Base-by-base conservation (phyloP, 192 early-diverging fungal genomes). In the Linnemannia exigua region DNA sequence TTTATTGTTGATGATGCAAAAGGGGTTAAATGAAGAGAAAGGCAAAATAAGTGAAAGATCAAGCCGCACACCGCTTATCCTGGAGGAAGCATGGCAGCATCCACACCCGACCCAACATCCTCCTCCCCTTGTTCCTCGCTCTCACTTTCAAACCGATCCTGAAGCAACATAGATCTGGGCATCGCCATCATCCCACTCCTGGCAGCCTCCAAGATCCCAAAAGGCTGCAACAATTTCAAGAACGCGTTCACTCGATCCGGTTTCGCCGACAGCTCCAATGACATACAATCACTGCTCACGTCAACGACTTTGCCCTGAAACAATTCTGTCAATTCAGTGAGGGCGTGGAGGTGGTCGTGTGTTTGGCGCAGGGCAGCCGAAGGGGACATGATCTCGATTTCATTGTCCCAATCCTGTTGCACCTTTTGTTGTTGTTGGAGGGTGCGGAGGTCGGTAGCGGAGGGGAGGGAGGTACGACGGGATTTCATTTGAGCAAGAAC, bases 161-260 rank as follows among this genome's bases (percentile, higher is more conserved):
- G 93, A 33, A 97, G 92, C 67, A 94, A 93, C 67, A n/a, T n/a
- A n/a, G 95, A 95, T 52, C 98, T 92, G 20, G 97, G 97, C 95
- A 99, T 98, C 19, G 97, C 97, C 97, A 99, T 99, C 80, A 96
- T 91, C 0, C 98, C 98, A 46, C 95, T 97, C 77, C 98, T 91
- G 28, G 97, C 94, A 12, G 96, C 96, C 81, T 99, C 98, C 70
- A 99, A 88, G 79, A 98, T 95, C 41, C 98, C 98, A 81, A 96
- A 98, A 7, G 98, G 98, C 75, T 96, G 94, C 75, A 97, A 90
- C 20, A 98, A 90, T 80, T 97, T 96, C 75, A 99, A 87, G 88
- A 99, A 98, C 12, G 97, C 91, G 87, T 98, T 94, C 44, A 99
- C 88, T 51, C 97, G 92, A 52, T 93, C 90, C 41, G 96, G 93